Percentiles rank a stretch among this genome's conserved stretches.
Evolutionary conservation across 108 stramenopile species (phyloP).

Genomic region (Pseudonitzschia pungens): DNA sequence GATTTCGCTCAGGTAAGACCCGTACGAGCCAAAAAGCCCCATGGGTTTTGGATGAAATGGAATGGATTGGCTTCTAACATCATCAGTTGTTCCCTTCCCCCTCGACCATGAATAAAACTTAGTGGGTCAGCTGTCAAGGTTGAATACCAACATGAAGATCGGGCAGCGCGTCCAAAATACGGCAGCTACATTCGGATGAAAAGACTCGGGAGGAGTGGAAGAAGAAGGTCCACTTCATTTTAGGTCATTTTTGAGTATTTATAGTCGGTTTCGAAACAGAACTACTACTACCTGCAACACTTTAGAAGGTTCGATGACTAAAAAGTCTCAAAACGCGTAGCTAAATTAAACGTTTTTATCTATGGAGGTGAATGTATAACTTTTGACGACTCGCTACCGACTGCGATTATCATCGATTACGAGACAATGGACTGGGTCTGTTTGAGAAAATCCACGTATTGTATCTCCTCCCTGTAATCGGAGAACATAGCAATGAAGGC

Average conservation of each 20-base stretch:
- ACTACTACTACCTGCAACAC: too few relatives aligned
- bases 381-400: background rate
- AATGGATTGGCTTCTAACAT: background rate
- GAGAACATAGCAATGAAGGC: constrained; percentile 73
- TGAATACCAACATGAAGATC: constrained; percentile 22
- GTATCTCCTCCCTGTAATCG: constrained; percentile 69
- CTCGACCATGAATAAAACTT: background rate
- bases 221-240: background rate
- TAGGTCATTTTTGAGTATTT: too few relatives aligned
- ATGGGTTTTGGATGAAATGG: background rate
- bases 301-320: too few relatives aligned
- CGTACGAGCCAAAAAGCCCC: background rate
- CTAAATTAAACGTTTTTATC: background rate
- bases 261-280: too few relatives aligned
- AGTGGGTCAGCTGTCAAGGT: constrained; percentile 38
- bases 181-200: background rate
- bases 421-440: constrained; percentile 40
- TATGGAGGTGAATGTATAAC: background rate
- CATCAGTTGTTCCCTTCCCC: background rate
- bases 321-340: background rate
- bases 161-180: background rate
- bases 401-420: background rate
- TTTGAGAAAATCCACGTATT: constrained; percentile 53
- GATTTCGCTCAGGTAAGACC: constrained; percentile 42
- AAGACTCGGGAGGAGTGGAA: background rate